These are phyloP conservation scores for Coemansia asiatica DNA, from an alignment of 192 early-diverging fungal genomes.

Conservation along the genomic window DNA sequence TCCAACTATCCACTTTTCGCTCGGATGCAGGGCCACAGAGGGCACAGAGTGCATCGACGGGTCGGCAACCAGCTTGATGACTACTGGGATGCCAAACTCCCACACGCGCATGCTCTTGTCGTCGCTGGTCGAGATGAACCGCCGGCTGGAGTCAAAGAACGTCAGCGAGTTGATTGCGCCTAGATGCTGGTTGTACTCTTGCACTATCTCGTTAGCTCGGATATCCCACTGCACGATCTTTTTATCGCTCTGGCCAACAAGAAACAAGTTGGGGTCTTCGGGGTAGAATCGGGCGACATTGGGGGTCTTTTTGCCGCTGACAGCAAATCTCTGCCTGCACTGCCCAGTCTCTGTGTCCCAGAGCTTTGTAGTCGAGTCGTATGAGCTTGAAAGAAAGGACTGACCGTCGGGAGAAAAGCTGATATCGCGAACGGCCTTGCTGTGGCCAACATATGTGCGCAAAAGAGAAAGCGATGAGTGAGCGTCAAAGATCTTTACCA, in stretches of 20 bases:
- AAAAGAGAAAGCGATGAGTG: constrained; percentile 84
- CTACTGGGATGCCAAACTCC: constrained; percentile 98
- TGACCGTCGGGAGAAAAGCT: constrained; percentile 85
- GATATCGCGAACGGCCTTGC: constrained; percentile 90
- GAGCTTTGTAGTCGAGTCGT: constrained; percentile 89
- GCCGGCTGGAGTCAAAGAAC: constrained; percentile 90
- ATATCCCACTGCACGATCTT: constrained; percentile 87
- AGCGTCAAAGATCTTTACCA: constrained; percentile 96
- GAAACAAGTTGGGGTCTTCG: constrained; percentile 82
- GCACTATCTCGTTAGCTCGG: constrained; percentile 77
- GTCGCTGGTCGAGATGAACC: constrained; percentile 94
- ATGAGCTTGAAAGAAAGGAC: constrained; percentile 82
- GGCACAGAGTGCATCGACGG: constrained; percentile 97
- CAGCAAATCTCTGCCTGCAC: constrained; percentile 75
- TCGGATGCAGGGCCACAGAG: constrained; percentile 83
- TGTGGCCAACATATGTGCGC: constrained; percentile 89
- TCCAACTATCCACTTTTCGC: constrained; percentile 90
- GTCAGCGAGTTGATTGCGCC: constrained; percentile 96
- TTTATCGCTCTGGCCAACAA: constrained; percentile 91
- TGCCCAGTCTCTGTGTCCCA: constrained; percentile 99
- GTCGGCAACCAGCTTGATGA: constrained; percentile 97
- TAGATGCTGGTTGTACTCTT: constrained; percentile 97
- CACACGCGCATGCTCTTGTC: constrained; percentile 97
- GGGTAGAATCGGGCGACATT: constrained; percentile 93
- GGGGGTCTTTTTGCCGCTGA: constrained; percentile 67